These are phyloP conservation scores for Jatropha multifida DNA, from an alignment of 441 rosid species.

Conservation along the genomic window DNA sequence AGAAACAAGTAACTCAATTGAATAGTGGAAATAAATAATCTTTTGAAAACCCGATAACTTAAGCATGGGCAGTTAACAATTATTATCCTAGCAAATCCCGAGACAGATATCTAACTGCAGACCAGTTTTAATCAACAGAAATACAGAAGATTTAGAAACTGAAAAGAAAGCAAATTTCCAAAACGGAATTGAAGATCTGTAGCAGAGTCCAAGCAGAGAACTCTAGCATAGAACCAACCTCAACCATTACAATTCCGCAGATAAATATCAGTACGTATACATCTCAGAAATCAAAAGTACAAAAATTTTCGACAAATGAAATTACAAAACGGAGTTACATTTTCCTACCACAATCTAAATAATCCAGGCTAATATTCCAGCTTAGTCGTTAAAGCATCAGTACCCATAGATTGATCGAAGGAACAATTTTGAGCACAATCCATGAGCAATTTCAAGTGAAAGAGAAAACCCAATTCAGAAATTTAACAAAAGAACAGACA, in stretches of 20 bases:
- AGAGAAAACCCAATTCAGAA: constrained; percentile 4
- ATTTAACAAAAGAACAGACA: background rate
- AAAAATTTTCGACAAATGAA: background rate
- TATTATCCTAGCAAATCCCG: background rate
- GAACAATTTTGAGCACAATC: background rate
- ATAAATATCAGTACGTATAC: background rate
- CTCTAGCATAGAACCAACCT: background rate
- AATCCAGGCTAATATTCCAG: too few relatives aligned
- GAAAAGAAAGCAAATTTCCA: background rate
- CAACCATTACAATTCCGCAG: background rate
- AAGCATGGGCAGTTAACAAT: background rate
- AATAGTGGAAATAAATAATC: background rate
- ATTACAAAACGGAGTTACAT: too few relatives aligned
- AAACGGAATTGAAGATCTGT: background rate
- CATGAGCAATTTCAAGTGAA: constrained; percentile 1
- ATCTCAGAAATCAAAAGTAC: background rate
- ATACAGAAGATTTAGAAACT: background rate
- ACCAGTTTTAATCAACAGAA: background rate
- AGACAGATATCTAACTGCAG: background rate
- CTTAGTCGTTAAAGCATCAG: background rate
- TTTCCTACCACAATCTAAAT: too few relatives aligned
- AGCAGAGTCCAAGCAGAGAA: background rate
- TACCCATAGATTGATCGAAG: background rate
- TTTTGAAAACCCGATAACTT: background rate
- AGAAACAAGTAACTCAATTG: background rate